Evolutionary conservation across 257 asterid genomes (phyloP), one percentile per base, ranked within the genome.

Genomic region (Ilex asprella): DNA sequence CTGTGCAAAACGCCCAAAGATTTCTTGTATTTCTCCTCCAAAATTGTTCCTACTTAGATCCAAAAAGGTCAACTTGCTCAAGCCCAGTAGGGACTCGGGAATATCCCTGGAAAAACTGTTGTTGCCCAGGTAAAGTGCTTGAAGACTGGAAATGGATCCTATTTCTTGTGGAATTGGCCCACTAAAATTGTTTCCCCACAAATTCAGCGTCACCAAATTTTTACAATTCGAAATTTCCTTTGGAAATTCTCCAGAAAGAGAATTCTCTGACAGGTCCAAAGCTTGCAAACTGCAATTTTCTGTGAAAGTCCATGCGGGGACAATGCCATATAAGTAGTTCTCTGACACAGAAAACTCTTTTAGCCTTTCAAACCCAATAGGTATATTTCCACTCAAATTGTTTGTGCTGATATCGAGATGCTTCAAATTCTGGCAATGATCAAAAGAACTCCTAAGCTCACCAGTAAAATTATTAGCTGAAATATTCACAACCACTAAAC

Each of bases 31-130:
- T 2, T 82, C 85, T 49, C 96, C 96, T 61, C 84, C 81, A 44
- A 93, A 93, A 31, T 41, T 66, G 63, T 89, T 93, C 14, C 64
- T 64, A 70, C 97, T 89, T 30, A 87, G 61, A 75, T 93, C 99
- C 7, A 93, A 85, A 70, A 84, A 84, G 59, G 62, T 70, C 68
- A 93, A 73, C 46, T 74, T 86, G 27, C 54, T 61, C 13, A 87
- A 75, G 44, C 73, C 69, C 16, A 73, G 60, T 60, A 93, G 70
- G n/a, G 74, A 72, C 39, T 78, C 77, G 0, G 99, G 99, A 69
- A 93, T 89, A 5, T 84, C 83, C 46, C 95, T 78, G 10, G 88
- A 89, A 63, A 93, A 89, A 7, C 30, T 79, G 67, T 93, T 93
- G 15, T 51, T 73, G 4, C 97, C 99, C 60, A 93, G 64, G 65